Conservation (phyloP, 1,284 basidiomycete genomes). For the Cryptococcus depauperatus region DNA sequence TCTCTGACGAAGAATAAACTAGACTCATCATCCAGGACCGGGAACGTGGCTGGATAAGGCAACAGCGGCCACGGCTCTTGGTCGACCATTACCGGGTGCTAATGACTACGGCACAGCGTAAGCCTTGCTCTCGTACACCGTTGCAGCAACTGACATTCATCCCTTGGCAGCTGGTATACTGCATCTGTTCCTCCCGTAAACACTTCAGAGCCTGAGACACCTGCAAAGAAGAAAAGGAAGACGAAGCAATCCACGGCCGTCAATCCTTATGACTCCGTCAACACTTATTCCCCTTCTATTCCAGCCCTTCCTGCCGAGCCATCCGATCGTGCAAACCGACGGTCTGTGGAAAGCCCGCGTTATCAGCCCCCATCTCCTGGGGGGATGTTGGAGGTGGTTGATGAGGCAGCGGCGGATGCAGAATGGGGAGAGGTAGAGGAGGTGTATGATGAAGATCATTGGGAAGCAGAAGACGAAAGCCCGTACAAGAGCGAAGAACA, state of each 20-base stretch:
- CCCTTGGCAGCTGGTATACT: conserved; percentile 13
- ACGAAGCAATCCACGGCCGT: not conserved
- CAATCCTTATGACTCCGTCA: not conserved
- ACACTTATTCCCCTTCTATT: not conserved
- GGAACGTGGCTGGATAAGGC: conserved; percentile 45
- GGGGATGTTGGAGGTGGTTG: conserved; percentile 16
- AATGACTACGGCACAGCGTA: conserved; percentile 31
- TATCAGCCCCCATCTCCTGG: conserved; percentile 20
- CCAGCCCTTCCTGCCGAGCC: too few species aligned
- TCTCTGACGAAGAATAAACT: not conserved
- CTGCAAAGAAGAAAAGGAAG: conserved; percentile 2
- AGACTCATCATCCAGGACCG: conserved; percentile 43
- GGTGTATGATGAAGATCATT: conserved; percentile 20
- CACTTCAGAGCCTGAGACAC: not conserved
- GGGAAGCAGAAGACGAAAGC: not conserved
- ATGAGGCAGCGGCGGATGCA: conserved; percentile 12
- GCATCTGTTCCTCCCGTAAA: conserved; percentile 6
- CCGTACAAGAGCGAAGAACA: too few species aligned
- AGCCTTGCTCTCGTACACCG: conserved; percentile 7
- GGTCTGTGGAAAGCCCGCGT: conserved; percentile 11
- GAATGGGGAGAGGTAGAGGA: conserved; percentile 18
- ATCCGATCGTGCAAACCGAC: too few species aligned
- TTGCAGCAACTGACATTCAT: not conserved
- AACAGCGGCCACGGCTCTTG: conserved; percentile 37
- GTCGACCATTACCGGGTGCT: conserved; percentile 33